A percentile compares a stretch with the other conserved stretches of the same genome.
Conservation (phyloP, 345 rosid genomes). For the Citrus hindsii region DNA sequence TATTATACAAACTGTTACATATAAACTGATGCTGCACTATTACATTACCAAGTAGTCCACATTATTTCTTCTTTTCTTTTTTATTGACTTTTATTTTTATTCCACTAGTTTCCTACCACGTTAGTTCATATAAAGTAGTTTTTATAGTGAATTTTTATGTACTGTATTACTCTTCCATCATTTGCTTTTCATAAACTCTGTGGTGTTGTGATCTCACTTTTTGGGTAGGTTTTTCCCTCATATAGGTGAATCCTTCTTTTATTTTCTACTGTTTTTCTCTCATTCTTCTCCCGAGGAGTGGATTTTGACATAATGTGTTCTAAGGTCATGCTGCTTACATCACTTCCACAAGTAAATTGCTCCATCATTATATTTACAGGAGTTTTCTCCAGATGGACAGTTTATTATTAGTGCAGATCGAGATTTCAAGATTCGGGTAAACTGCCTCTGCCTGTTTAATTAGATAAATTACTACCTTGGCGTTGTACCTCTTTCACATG, state of each 20-base stretch:
- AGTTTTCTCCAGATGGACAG: slow-evolving; percentile 80
- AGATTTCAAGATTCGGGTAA: slow-evolving; percentile 91
- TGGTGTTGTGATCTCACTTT: not conserved
- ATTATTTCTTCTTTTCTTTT: not conserved
- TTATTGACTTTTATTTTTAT: not conserved
- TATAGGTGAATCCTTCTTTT: not conserved
- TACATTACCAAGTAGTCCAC: not conserved
- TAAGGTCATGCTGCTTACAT: not conserved
- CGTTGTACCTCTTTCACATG: slow-evolving; percentile 2
- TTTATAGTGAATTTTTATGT: not conserved
- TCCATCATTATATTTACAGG: slow-evolving; percentile 40
- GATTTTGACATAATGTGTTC: not conserved
- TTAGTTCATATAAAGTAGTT: no score
- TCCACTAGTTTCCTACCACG: not conserved
- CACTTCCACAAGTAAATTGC: not conserved
- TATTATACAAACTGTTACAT: no score
- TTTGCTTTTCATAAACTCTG: not conserved
- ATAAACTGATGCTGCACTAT: not conserved
- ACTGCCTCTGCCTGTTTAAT: slow-evolving; percentile 13
- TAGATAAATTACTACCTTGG: slow-evolving; percentile 5
- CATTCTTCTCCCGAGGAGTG: not conserved
- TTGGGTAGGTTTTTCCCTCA: not conserved
- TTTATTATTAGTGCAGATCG: slow-evolving; percentile 82
- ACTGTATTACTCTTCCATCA: not conserved
- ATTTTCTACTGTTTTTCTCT: not conserved